Conservation (phyloP, 176 grass and related monocot species). For the Oryza rufipogon region DNA sequence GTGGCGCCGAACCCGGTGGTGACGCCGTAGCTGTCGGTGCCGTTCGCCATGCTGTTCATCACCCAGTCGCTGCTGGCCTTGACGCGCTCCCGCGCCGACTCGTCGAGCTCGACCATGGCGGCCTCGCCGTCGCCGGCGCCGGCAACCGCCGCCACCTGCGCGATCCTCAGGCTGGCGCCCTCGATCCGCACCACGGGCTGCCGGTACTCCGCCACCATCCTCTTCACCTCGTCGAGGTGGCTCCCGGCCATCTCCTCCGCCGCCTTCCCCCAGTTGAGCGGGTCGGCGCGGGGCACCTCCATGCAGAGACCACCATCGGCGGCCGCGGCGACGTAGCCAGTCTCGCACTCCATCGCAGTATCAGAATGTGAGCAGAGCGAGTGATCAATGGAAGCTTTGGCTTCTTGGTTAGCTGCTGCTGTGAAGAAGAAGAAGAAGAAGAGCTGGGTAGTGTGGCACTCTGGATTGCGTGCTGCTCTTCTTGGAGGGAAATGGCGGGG, state of each 20-base stretch:
- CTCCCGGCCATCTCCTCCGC: background rate
- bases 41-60: constrained; percentile 75
- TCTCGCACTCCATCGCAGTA: background rate
- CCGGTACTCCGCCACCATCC: background rate
- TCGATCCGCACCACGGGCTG: background rate
- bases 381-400: background rate
- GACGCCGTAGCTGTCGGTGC: constrained; percentile 96
- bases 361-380: background rate
- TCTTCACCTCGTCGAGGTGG: background rate
- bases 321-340: background rate
- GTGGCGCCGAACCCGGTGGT: constrained; percentile 96
- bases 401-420: background rate
- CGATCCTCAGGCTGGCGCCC: background rate
- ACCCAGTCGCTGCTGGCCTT: constrained; percentile 91
- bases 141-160: background rate
- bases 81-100: constrained; percentile 65
- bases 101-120: constrained; percentile 72
- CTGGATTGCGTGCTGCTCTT: background rate
- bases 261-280: background rate
- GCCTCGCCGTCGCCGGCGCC: background rate
- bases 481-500: background rate
- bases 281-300: background rate
- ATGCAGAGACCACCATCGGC: background rate
- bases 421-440: background rate
- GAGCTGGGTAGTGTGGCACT: background rate